Percentiles rank a stretch among this genome's conserved stretches.
Conservation (phyloP, 1,139 yeast genomes). For the Blastobotrys buckinghamii region DNA sequence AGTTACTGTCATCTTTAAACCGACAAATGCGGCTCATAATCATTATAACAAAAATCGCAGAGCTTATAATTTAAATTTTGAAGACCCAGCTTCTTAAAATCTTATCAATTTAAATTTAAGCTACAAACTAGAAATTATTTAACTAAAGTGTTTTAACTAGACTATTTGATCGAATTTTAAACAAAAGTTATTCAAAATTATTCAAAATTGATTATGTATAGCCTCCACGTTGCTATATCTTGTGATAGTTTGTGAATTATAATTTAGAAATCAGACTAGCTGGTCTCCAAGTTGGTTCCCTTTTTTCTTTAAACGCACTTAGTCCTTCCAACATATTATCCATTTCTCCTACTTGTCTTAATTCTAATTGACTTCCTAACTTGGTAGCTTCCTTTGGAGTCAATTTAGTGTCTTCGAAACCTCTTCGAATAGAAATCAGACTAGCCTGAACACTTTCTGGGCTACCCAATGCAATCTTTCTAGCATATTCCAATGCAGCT, state of each 20-base stretch:
- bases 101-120: too few relatives aligned
- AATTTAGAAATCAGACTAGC: constrained; percentile 7
- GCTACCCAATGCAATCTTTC: constrained; percentile 23
- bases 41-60: too few relatives aligned
- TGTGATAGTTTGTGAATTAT: too few relatives aligned
- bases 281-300: constrained; percentile 26
- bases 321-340: constrained; percentile 26
- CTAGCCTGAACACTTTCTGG: constrained; percentile 30
- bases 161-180: too few relatives aligned
- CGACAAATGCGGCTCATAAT: too few relatives aligned
- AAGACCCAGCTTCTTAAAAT: too few relatives aligned
- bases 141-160: too few relatives aligned
- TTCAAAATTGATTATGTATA: too few relatives aligned
- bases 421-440: constrained; percentile 25
- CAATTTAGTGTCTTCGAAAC: constrained; percentile 24
- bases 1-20: too few relatives aligned
- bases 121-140: too few relatives aligned
- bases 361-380: constrained; percentile 18
- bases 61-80: too few relatives aligned
- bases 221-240: neutral
- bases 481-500: constrained; percentile 27
- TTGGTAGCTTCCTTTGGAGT: constrained; percentile 21
- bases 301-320: constrained; percentile 26
- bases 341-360: constrained; percentile 15
- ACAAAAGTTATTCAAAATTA: too few relatives aligned